Base-by-base conservation (phyloP, 2,329 filamentous ascomycete species). In the Trichoderma citrinoviride region DNA sequence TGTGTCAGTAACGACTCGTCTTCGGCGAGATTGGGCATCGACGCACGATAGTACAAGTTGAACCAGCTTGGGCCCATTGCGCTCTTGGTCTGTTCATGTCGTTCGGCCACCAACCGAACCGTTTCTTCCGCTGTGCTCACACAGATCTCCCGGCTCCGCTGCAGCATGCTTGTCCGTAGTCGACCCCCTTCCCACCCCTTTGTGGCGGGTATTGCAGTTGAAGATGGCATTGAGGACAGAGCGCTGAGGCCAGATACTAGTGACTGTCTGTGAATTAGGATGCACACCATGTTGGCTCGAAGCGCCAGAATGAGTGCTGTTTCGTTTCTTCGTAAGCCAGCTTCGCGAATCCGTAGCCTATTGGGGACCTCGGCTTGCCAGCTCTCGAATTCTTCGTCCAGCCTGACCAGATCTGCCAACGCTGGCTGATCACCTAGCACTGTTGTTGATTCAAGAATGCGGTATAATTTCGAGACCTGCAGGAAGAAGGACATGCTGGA, bases 41-140 rank as follows among this genome's bases (percentile, higher is more conserved):
- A 44, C 58, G 10, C 33, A 61, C 58, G 33, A 15, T 61, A 61
- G 23, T 61, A 61, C 15, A 61, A 44, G n/a, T 61, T 61, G 40
- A 61, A 61, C 58, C 58, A 61, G 37, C 58, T 61, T 17, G 58
- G 58, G 7, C 58, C 58, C 58, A 61, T 61, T 52, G 58, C 58
- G n/a, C 19, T 61, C 19, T 61, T 61, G 3, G 58, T 61, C 47
- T 41, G 46, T 10, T 61, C 58, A 46, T 61, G 58, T 21, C 58
- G 37, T 21, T 61, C 58, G 14, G 58, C 58, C 46, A 61, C 58
- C 23, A 61, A 10, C 0, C 58, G 58, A 19, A 61, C 29, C 5
- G 58, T 61, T 25, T 61, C 47, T 15, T 61, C 58, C 3, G 58
- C 58, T 17, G 58, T 61, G 33, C 47, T 61, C 17, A 61, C 58